Evolutionary conservation across 805 yeast genomes (phyloP), one percentile per base, ranked within the genome.

Genomic region (Cyberlindnera euphorbiiphila): DNA sequence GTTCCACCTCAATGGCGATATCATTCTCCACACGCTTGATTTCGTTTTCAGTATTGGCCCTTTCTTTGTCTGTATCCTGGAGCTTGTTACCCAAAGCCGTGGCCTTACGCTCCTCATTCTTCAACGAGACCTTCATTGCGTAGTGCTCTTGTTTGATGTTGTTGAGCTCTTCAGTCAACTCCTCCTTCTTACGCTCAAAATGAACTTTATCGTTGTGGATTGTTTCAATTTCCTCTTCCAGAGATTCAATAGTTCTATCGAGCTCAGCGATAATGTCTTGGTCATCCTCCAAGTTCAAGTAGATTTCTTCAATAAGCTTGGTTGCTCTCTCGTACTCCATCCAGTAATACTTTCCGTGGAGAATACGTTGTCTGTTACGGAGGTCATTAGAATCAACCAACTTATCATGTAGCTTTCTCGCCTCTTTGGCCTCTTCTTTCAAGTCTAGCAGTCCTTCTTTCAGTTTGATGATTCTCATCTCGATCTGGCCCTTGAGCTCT

Each of bases 261-360:
- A 46, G 29, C n/a, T 34, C 37, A 1, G 19, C 16, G 9, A 51
- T 38, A 9, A 36, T 31, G 1, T 38, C 38, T 25, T 32, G 29
- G 23, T 44, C 42, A 4, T 37, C 49, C 9, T 16, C 32, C 26
- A 46, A 34, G 1, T 43, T 52, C 5, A 6, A 20, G 25, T 50
- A 33, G 0, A 45, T 53, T 14, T 48, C 42, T 8, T 37, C 33
- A 18, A 50, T 32, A 5, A 41, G 32, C 4, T 36, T 25, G 4
- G 21, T 10, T 6, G 45, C 30, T 4, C 34, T 51, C 4, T 43
- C 50, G 21, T 61, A 65, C 39, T 71, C 71, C 32, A 72, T 53
- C 78, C 79, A 75, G 16, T 68, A 48, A 19, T 66, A 60, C 46
- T 72, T 74, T 11, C 77, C 81, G 30, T 70, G 66, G 4, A 70